Percentiles rank a stretch among this genome's conserved stretches.
phyloP scores from a whole-genome alignment of 306 rosid genomes.

The Adenanthera pavonina region DNA sequence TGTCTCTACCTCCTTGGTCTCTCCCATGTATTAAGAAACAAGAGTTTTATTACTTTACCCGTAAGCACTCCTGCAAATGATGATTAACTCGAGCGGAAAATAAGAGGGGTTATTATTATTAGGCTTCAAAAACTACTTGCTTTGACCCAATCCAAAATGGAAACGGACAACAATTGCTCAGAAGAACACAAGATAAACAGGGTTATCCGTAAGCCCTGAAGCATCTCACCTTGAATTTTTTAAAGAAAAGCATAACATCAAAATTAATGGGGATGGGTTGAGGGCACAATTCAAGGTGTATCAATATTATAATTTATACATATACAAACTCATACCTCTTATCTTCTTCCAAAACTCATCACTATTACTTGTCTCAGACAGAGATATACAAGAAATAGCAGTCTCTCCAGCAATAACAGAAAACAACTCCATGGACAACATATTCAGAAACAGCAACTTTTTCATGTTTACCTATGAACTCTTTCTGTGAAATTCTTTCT shows the following conservation, averaged over 20 bases:
- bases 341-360: conserved; percentile 11
- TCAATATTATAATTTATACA: not conserved
- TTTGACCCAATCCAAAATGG: not conserved
- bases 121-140: not conserved
- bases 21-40: too few relatives aligned
- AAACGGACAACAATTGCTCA: not conserved
- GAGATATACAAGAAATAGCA: conserved; percentile 48
- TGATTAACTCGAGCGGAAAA: too few relatives aligned
- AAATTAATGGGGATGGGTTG: not conserved
- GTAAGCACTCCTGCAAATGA: not conserved
- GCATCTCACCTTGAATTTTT: too few relatives aligned
- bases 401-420: conserved; percentile 42
- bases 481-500: conserved; percentile 52
- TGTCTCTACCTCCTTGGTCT: too few relatives aligned
- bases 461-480: conserved; percentile 45
- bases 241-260: not conserved
- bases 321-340: conserved; percentile 5
- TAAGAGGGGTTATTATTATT: not conserved
- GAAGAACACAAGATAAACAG: not conserved
- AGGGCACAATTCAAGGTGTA: not conserved
- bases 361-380: conserved; percentile 13
- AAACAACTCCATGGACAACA: conserved; percentile 51
- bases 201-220: too few relatives aligned
- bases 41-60: not conserved
- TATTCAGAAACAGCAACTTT: conserved; percentile 37